A percentile compares a stretch with the other conserved stretches of the same genome.
These are phyloP conservation scores for Citrullus mucosospermus DNA, from an alignment of 306 rosid genomes.

Conservation along the genomic window DNA sequence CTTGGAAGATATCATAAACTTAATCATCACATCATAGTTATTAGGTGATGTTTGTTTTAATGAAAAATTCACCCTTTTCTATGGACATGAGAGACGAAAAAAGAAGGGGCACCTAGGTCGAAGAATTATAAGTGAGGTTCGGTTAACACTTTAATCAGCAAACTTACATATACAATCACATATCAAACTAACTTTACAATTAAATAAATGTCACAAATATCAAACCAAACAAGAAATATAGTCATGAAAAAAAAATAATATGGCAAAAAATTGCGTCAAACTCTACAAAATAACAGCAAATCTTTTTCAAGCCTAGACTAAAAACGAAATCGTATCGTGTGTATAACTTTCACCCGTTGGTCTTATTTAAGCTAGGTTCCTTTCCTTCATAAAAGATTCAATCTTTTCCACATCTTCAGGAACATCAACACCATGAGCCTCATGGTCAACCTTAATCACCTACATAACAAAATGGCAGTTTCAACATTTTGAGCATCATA, in stretches of 20 bases:
- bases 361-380: constrained; percentile 37
- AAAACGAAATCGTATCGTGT: neutral
- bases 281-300: neutral
- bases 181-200: neutral
- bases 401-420: constrained; percentile 87
- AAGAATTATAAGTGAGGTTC: neutral
- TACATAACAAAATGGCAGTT: constrained; percentile 11
- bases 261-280: neutral
- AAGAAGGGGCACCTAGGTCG: neutral
- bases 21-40: too few species aligned
- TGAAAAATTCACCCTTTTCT: too few species aligned
- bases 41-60: too few species aligned
- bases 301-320: neutral
- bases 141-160: neutral
- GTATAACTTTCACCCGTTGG: neutral
- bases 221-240: neutral
- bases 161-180: neutral
- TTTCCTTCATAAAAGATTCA: constrained; percentile 63
- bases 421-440: constrained; percentile 87
- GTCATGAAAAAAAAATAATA: neutral
- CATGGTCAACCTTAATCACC: constrained; percentile 91
- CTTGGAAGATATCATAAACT: too few species aligned
- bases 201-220: neutral
- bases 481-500: neutral
- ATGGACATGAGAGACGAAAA: too few species aligned